Evolutionary conservation across 2,329 filamentous ascomycete genomes (phyloP), one percentile per base, ranked within the genome.

Genomic region (Penicillium janthinellum): DNA sequence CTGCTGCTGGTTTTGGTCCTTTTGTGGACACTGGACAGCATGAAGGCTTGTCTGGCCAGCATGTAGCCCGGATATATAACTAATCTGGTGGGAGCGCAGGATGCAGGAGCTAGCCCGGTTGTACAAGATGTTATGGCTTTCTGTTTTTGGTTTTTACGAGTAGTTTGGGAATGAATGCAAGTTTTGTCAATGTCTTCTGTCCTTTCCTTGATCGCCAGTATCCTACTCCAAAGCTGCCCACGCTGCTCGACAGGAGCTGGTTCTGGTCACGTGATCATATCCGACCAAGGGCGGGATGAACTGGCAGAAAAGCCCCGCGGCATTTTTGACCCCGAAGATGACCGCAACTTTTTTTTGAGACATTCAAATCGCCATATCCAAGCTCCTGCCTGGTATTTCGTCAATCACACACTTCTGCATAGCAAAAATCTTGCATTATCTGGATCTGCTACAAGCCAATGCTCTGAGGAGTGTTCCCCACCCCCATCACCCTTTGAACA

Each of bases 281-380:
- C 4, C 8, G 2, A 31, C 11, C 20, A 39, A 60, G 37, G 45
- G 61, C 65, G 66, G 66, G 63, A 3, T 39, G 20, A 7, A 14
- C n/a, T 14, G 38, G 52, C 57, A 58, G 56, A 59, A 39, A 39
- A 57, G 66, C 65, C 63, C 66, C 65, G 64, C 65, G 58, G 62
- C 60, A 59, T 68, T 68, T 68, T 68, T 62, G 63, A 58, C 20
- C 35, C 39, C 37, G 37, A 49, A 41, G 48, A 65, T 59, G 57
- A 63, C 59, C 61, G 65, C 59, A 62, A 66, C 66, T 63, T 63
- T 58, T 64, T 61, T 62, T n/a, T 31, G 44, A 25, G 14, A 47
- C 14, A 15, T 28, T 47, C 22, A 45, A 47, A 31, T 31, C 22
- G 22, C 34, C 20, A 48, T 35, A 34, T 15, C 14, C 25, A 47